A percentile compares a stretch with the other conserved stretches of the same genome.
These are phyloP conservation scores for Candida anutae DNA, from an alignment of 1,139 yeast genomes.

Conservation along the genomic window DNA sequence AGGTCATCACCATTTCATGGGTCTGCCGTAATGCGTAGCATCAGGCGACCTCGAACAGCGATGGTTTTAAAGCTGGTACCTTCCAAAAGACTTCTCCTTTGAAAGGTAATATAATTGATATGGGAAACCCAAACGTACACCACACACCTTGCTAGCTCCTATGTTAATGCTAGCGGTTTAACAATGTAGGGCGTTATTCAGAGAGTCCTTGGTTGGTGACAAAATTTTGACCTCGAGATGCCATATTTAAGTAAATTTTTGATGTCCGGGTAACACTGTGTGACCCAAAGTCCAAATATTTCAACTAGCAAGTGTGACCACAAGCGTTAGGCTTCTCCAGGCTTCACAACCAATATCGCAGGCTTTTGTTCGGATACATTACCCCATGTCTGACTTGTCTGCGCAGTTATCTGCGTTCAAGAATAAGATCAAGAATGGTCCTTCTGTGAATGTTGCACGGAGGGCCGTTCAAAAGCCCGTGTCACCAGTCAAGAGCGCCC, in stretches of 20 bases:
- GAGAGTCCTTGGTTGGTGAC: conserved; percentile 1
- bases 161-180: conserved; percentile 15
- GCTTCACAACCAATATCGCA: no score
- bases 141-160: conserved; percentile 13
- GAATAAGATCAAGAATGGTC: conserved; percentile 41
- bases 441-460: conserved; percentile 32
- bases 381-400: conserved; percentile 36
- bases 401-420: conserved; percentile 44
- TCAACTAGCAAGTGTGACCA: no score
- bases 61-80: conserved; percentile 39
- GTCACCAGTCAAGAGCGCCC: conserved; percentile 6
- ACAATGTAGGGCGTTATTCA: conserved; percentile 4
- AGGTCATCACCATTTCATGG: conserved; percentile 44
- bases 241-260: neutral
- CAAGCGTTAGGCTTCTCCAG: no score
- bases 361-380: neutral
- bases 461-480: conserved; percentile 11
- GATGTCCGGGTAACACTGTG: conserved; percentile 8
- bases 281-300: no score
- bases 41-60: conserved; percentile 25
- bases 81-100: conserved; percentile 9
- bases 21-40: conserved; percentile 12
- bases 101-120: conserved; percentile 12
- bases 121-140: conserved; percentile 15
- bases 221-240: neutral